Percentiles rank a stretch among this genome's conserved stretches.
phyloP scores from a whole-genome alignment of 1,139 yeast genomes.

The Lodderomyces metapsilosis region DNA sequence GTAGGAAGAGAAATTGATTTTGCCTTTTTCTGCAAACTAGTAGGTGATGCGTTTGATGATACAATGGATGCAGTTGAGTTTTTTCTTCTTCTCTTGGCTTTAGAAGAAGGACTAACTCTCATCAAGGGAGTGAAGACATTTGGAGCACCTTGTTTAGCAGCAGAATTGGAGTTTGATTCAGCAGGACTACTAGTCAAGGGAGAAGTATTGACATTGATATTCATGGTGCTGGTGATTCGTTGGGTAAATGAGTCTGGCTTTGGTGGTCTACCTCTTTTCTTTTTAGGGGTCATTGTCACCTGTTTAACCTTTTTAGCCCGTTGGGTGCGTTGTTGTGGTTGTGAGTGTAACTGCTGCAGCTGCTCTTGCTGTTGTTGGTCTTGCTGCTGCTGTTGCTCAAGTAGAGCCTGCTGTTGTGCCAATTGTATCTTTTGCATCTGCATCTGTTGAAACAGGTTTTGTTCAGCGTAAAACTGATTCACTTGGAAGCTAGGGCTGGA shows the following conservation, averaged over 20 bases:
- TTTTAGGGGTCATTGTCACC: conserved; percentile 21
- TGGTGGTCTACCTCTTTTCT: conserved; percentile 50
- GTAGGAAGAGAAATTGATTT: conserved; percentile 8
- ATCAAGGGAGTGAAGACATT: conserved; percentile 47
- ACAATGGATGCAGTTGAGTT: conserved; percentile 11
- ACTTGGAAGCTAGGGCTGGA: conserved; percentile 1
- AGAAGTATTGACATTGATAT: conserved; percentile 42
- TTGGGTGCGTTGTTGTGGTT: background rate
- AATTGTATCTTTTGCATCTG: conserved; percentile 3
- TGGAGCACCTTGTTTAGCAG: conserved; percentile 45
- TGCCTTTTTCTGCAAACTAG: conserved; percentile 12
- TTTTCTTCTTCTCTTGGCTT: conserved; percentile 17
- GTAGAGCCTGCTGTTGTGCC: conserved; percentile 1
- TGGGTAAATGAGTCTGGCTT: conserved; percentile 41
- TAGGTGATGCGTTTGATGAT: conserved; percentile 12
- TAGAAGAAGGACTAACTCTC: conserved; percentile 40
- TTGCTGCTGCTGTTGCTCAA: conserved; percentile 1
- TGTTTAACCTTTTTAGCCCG: background rate
- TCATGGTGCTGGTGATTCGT: conserved; percentile 43
- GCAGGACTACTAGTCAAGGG: conserved; percentile 33
- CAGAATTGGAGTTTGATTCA: conserved; percentile 38
- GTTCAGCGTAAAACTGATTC: conserved; percentile 6
- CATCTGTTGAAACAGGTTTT: conserved; percentile 4
- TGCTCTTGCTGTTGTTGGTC: conserved; percentile 1
- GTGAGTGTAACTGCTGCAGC: background rate